phyloP scores from a whole-genome alignment of 371 early-diverging fungal species.

The Mucor indicus region DNA sequence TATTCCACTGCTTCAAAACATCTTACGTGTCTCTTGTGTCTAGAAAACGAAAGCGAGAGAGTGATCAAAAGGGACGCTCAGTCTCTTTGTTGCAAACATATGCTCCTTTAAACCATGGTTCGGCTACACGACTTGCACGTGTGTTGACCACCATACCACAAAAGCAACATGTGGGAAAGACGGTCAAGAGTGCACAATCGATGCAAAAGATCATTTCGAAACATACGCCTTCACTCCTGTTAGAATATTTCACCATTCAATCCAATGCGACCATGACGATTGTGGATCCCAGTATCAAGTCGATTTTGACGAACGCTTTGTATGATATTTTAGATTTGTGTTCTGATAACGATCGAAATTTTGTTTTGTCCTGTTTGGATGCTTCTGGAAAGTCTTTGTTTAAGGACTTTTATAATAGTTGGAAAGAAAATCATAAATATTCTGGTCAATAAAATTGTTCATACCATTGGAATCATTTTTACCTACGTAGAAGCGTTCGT shows the following conservation, averaged over 20 bases:
- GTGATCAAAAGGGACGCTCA: conserved; percentile 1
- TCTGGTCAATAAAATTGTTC: conserved; percentile 49
- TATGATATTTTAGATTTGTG: conserved; percentile 72
- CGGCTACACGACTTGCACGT: conserved; percentile 56
- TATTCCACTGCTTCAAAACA: conserved; percentile 58
- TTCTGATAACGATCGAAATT: conserved; percentile 62
- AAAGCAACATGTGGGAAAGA: conserved; percentile 15
- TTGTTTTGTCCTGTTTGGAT: conserved; percentile 64
- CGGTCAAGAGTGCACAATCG: conserved; percentile 11
- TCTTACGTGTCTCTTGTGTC: conserved; percentile 47
- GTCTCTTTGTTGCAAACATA: conserved; percentile 21
- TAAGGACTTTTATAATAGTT: conserved; percentile 55
- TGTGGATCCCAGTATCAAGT: conserved; percentile 43
- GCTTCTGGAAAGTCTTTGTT: conserved; percentile 54
- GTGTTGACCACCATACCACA: conserved; percentile 45
- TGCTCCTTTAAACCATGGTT: conserved; percentile 46
- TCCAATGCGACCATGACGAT: conserved; percentile 56
- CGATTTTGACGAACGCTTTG: conserved; percentile 57
- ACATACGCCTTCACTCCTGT: conserved; percentile 66
- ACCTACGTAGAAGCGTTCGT: too few relatives aligned
- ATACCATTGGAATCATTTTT: neutral
- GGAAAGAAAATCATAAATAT: conserved; percentile 61
- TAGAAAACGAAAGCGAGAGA: conserved; percentile 8
- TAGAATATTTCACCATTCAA: conserved; percentile 67
- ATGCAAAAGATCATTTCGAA: conserved; percentile 56